Conservation (phyloP, 2,329 filamentous ascomycete genomes). For the Corinectria fuckeliana region DNA sequence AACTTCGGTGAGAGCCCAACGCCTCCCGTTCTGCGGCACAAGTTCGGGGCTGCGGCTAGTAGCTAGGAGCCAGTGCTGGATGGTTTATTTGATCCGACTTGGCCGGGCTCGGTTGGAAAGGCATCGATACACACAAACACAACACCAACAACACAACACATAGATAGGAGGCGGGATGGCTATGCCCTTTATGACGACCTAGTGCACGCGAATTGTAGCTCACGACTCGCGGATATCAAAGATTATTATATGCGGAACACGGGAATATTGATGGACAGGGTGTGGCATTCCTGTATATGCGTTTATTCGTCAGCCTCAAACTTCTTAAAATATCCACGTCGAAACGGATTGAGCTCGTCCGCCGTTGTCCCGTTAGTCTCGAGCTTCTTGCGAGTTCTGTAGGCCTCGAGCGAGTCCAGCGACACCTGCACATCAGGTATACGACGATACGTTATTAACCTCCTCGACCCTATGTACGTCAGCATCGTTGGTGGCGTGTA, state of each 20-base stretch:
- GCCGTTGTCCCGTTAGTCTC: constrained; percentile 55
- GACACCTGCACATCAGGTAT: constrained; percentile 66
- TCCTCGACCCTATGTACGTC: constrained; percentile 73
- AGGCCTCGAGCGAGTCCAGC: constrained; percentile 47
- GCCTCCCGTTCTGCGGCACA: neutral
- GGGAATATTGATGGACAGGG: constrained; percentile 33
- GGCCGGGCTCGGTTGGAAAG: constrained; percentile 15
- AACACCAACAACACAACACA: constrained; percentile 23
- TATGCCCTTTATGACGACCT: constrained; percentile 25
- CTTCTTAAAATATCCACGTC: constrained; percentile 63
- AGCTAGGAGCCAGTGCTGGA: constrained; percentile 8
- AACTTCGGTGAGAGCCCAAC: constrained; percentile 64
- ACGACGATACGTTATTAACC: constrained; percentile 85
- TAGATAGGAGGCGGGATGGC: constrained; percentile 33
- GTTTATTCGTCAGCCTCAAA: constrained; percentile 50
- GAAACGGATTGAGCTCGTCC: constrained; percentile 67
- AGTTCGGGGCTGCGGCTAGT: neutral
- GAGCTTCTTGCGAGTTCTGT: constrained; percentile 40
- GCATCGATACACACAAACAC: constrained; percentile 18
- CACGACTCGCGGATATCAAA: constrained; percentile 23
- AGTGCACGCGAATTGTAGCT: constrained; percentile 22
- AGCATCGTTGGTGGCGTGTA: neutral
- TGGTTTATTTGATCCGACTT: constrained; percentile 17
- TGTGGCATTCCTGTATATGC: constrained; percentile 29
- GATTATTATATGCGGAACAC: constrained; percentile 30